phyloP scores from a whole-genome alignment of 257 asterid genomes.

The Rubia yunnanensis region DNA sequence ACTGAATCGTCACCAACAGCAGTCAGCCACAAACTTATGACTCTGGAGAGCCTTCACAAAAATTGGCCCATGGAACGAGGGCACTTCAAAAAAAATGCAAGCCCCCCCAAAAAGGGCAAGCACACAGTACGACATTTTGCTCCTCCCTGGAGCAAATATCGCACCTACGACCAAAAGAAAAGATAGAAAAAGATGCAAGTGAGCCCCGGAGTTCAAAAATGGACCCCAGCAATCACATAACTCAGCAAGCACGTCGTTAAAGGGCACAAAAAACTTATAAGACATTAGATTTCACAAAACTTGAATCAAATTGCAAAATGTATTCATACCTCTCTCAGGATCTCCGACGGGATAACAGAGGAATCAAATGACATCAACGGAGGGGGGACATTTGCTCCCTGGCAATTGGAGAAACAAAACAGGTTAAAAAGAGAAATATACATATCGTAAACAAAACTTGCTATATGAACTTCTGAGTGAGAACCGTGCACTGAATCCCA shows the following conservation, averaged over 20 bases:
- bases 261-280: not conserved
- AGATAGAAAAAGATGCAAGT: slow-evolving; percentile 36
- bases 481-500: not conserved
- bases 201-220: slow-evolving; percentile 42
- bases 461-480: not conserved
- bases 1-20: slow-evolving; percentile 69
- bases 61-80: slow-evolving; percentile 68
- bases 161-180: slow-evolving; percentile 89
- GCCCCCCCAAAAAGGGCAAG: slow-evolving; percentile 59
- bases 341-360: slow-evolving; percentile 77
- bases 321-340: slow-evolving; percentile 76
- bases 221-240: slow-evolving; percentile 42
- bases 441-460: not conserved
- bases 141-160: slow-evolving; percentile 99
- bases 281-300: slow-evolving; percentile 2
- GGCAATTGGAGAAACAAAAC: slow-evolving; percentile 12
- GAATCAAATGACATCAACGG: slow-evolving; percentile 72
- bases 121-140: slow-evolving; percentile 96
- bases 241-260: slow-evolving; percentile 13
- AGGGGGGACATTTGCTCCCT: slow-evolving; percentile 85
- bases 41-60: slow-evolving; percentile 70
- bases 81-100: slow-evolving; percentile 67
- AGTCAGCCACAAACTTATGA: slow-evolving; percentile 67
- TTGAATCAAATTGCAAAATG: slow-evolving; percentile 13
- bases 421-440: slow-evolving; percentile 1